Base-by-base conservation (phyloP, 192 early-diverging fungal species). In the Entomortierella parvispora region DNA sequence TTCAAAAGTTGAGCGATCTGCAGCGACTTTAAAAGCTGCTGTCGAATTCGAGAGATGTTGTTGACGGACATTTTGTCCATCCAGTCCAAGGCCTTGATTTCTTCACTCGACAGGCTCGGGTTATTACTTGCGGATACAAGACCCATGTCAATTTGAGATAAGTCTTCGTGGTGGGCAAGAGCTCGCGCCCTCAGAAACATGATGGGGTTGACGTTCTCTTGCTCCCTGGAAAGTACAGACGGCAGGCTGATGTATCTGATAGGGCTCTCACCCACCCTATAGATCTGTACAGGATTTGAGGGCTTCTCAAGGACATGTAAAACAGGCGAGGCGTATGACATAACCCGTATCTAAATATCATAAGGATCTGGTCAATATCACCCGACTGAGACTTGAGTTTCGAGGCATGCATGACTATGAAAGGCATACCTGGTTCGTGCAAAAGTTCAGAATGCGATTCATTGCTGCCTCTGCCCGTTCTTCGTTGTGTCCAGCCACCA, bases 231-330 rank as follows among this genome's bases (percentile, higher is more conserved):
- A 9, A 12, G 5, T 12, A 40, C 37, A 5, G 12, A 40, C 37
- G 37, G 37, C 12, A 40, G 37, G 7, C 12, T 40, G 5, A 12
- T 40, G 12, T 40, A 40, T 40, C 37, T 40, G 37, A 40, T n/a
- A n/a, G n/a, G n/a, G n/a, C n/a, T n/a, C n/a, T n/a, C n/a, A n/a
- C n/a, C n/a, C n/a, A n/a, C n/a, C n/a, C 62, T 14, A 10, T 62
- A 28, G 8, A 76, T 49, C 47, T 63, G n/a, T 20, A 68, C 61
- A 0, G 62, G 42, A 40, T 62, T 67, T 4, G 74, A 77, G 1
- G 74, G 74, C 37, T 64, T 68, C 33, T 77, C 74, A 4, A 77
- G 65, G 23, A 68, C 17, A 58, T 77, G 74, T 15, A 40, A 64
- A 4, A 63, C 31, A 28, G 22, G 20, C 12, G 20, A 0, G 1